phyloP scores from a whole-genome alignment of 2,329 filamentous ascomycete species.

The Trichothecium sympodiale region DNA sequence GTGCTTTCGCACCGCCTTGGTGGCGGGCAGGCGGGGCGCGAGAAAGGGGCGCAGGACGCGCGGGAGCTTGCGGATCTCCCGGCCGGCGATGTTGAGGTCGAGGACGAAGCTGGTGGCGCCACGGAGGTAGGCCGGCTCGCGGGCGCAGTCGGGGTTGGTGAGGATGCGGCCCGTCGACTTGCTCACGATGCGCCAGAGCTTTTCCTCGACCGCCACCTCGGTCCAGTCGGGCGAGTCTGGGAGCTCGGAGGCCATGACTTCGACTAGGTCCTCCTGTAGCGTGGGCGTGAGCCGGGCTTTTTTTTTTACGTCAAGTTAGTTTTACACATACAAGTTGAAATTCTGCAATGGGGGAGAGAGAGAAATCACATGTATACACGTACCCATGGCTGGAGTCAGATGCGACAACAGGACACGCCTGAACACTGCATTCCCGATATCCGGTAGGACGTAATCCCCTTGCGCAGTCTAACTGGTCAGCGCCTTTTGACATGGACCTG shows the following conservation, averaged over 20 bases:
- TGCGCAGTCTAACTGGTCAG: not conserved
- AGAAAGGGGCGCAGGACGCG: conserved; percentile 24
- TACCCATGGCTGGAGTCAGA: no score
- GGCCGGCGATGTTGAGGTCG: conserved; percentile 19
- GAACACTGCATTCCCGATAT: no score
- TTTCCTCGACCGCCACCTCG: conserved; percentile 23
- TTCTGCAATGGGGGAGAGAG: not conserved
- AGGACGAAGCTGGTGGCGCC: conserved; percentile 30
- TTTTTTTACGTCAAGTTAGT: no score
- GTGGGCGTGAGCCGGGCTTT: conserved; percentile 22
- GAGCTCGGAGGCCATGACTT: conserved; percentile 20
- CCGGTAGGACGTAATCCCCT: no score
- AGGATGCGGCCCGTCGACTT: conserved; percentile 34
- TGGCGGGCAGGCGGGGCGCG: conserved; percentile 26
- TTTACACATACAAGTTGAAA: no score
- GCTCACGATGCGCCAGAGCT: conserved; percentile 31
- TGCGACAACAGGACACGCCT: no score
- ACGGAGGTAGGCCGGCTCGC: conserved; percentile 21
- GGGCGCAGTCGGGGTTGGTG: conserved; percentile 33
- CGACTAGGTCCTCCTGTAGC: conserved; percentile 25
- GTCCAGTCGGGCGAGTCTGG: conserved; percentile 27
- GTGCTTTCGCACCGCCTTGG: no score
- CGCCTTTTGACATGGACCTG: no score
- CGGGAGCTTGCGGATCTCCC: conserved; percentile 18
- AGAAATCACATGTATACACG: not conserved